Evolutionary conservation across 1,284 basidiomycete genomes (phyloP).

Genomic region (Apiotrichum gracile): DNA sequence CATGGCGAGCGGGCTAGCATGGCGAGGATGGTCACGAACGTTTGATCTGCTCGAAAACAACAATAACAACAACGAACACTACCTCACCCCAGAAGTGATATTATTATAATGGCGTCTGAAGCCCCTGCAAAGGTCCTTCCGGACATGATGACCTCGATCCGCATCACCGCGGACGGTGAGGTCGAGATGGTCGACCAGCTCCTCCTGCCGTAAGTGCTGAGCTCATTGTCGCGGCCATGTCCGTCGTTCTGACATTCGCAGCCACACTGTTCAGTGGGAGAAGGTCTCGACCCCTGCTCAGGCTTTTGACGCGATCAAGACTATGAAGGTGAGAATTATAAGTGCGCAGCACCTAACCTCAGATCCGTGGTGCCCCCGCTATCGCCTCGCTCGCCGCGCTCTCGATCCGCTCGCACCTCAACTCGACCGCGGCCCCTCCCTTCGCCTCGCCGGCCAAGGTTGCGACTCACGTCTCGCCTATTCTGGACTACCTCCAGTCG

Average conservation of each 20-base stretch:
- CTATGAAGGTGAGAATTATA: constrained; percentile 66
- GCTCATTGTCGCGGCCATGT: too few species aligned
- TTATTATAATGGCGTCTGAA: not conserved
- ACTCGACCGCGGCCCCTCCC: constrained; percentile 13
- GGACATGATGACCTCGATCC: constrained; percentile 58
- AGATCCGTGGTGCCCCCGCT: constrained; percentile 90
- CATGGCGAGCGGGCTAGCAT: too few species aligned
- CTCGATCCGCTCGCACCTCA: constrained; percentile 58
- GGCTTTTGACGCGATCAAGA: constrained; percentile 83
- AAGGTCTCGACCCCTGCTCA: constrained; percentile 66
- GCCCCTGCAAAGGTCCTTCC: constrained; percentile 27
- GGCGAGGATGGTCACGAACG: not conserved
- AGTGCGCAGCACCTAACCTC: not conserved
- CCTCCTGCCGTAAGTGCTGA: constrained; percentile 57
- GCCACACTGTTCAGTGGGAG: constrained; percentile 67
- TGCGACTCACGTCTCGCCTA: constrained; percentile 39
- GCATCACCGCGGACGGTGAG: constrained; percentile 53
- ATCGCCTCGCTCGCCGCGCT: constrained; percentile 84
- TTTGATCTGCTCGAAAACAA: not conserved
- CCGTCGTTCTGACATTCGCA: constrained; percentile 6
- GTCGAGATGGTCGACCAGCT: constrained; percentile 83
- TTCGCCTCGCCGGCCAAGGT: constrained; percentile 27
- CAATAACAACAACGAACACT: not conserved
- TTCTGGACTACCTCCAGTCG: constrained; percentile 67
- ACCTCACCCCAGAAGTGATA: not conserved